Evolutionary conservation across 2,329 filamentous ascomycete species (phyloP).

Genomic region (Diaporthe amygdali): DNA sequence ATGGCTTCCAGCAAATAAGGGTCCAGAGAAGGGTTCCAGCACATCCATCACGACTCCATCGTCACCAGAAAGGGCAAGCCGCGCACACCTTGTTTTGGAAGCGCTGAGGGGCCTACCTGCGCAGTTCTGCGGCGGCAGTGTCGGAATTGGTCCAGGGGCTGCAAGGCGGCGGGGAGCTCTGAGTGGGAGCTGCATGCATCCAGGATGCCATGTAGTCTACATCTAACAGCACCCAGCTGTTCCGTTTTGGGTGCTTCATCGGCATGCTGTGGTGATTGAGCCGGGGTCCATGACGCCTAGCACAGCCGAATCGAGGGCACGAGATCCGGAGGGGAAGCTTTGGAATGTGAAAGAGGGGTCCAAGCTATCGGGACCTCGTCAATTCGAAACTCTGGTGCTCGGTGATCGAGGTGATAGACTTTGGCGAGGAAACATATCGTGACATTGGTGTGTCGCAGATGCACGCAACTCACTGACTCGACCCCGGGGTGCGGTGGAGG

Average conservation of each 20-base stretch:
- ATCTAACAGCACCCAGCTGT: not conserved
- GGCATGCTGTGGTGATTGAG: not conserved
- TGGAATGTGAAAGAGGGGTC: constrained; percentile 1
- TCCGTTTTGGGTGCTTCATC: not conserved
- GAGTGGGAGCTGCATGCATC: not conserved
- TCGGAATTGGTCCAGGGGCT: not conserved
- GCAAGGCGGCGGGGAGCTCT: not conserved
- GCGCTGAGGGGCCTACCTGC: not conserved
- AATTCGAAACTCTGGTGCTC: constrained; percentile 11
- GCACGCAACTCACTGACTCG: not conserved
- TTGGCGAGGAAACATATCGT: not conserved
- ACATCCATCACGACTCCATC: not conserved
- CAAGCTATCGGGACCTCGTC: not conserved
- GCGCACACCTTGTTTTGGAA: not conserved
- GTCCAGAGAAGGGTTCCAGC: not conserved
- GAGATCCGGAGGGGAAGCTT: not conserved
- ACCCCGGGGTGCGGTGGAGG: constrained; percentile 6
- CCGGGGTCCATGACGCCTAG: not conserved
- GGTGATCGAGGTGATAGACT: not conserved
- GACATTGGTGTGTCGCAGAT: not conserved
- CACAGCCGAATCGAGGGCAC: not conserved
- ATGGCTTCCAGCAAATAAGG: not conserved
- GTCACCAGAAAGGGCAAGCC: constrained; percentile 1
- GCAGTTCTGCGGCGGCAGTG: not conserved
- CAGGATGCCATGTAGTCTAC: not conserved